Conservation (phyloP, 257 asterid species). For the Verbena officinalis region DNA sequence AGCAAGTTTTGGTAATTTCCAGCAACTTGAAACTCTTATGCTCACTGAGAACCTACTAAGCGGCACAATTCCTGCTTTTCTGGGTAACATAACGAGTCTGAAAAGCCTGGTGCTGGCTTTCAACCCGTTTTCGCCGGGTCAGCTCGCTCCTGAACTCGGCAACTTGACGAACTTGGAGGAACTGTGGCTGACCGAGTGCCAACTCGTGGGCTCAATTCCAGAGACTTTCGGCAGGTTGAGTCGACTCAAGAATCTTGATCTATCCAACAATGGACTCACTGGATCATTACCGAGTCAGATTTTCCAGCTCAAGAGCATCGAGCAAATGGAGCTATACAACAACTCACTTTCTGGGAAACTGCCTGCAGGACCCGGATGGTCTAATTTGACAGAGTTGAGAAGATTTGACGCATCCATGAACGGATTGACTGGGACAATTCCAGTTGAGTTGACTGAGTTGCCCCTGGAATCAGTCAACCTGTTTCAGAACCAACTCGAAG, state of each 20-base stretch:
- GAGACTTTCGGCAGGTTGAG: constrained; percentile 47
- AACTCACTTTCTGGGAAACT: constrained; percentile 59
- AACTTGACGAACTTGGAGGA: constrained; percentile 57
- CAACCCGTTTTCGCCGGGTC: constrained; percentile 59
- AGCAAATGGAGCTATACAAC: constrained; percentile 69
- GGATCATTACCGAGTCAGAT: constrained; percentile 59
- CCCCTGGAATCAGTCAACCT: constrained; percentile 75
- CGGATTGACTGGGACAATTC: constrained; percentile 61
- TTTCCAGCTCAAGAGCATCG: constrained; percentile 49
- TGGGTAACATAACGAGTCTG: constrained; percentile 67
- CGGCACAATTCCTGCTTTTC: constrained; percentile 55
- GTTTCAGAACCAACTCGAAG: constrained; percentile 58
- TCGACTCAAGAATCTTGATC: constrained; percentile 62
- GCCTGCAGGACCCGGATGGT: constrained; percentile 67
- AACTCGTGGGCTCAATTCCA: constrained; percentile 62
- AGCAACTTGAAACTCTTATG: constrained; percentile 52
- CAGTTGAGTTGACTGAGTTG: constrained; percentile 64
- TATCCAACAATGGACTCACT: constrained; percentile 50
- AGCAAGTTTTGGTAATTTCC: constrained; percentile 57
- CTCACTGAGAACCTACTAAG: constrained; percentile 53
- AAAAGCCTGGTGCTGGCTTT: constrained; percentile 50
- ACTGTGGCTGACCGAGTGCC: constrained; percentile 58
- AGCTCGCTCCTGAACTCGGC: constrained; percentile 65
- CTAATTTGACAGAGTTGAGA: constrained; percentile 65
- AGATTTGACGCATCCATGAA: constrained; percentile 72